These are phyloP conservation scores for Karstenula rhodostoma DNA, from an alignment of 2,329 filamentous ascomycete genomes.

Conservation along the genomic window DNA sequence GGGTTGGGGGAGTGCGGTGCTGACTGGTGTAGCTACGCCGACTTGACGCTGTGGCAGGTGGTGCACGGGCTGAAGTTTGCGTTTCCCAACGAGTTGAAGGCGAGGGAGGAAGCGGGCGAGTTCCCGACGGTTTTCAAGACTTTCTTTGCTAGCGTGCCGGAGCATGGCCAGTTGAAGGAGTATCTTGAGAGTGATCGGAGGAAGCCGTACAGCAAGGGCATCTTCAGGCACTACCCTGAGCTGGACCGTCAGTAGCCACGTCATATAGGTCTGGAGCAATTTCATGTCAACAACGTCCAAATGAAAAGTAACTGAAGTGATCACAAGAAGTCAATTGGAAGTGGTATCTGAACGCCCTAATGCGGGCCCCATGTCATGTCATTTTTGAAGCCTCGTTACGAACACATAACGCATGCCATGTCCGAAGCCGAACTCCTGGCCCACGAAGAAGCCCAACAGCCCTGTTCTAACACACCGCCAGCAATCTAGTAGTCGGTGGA, in stretches of 20 bases:
- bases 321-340: slow-evolving; percentile 48
- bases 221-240: slow-evolving; percentile 78
- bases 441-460: slow-evolving; percentile 38
- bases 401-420: slow-evolving; percentile 50
- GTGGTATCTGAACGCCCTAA: slow-evolving; percentile 47
- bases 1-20: background rate
- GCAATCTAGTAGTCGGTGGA: slow-evolving; percentile 78
- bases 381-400: slow-evolving; percentile 48
- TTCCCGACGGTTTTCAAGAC: slow-evolving; percentile 67
- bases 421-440: slow-evolving; percentile 49
- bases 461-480: slow-evolving; percentile 26
- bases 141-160: slow-evolving; percentile 70
- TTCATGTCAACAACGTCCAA: background rate
- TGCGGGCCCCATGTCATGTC: slow-evolving; percentile 45
- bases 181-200: slow-evolving; percentile 74
- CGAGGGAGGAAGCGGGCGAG: slow-evolving; percentile 58
- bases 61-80: slow-evolving; percentile 65
- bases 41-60: slow-evolving; percentile 77
- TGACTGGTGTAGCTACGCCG: slow-evolving; percentile 64
- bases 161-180: slow-evolving; percentile 69
- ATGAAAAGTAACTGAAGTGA: slow-evolving; percentile 5
- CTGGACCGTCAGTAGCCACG: slow-evolving; percentile 63
- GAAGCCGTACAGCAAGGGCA: slow-evolving; percentile 67
- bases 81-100: slow-evolving; percentile 72
- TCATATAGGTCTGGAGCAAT: background rate